Evolutionary conservation across 768 basidiomycete species (phyloP).

Genomic region (Mycena haematopus): DNA sequence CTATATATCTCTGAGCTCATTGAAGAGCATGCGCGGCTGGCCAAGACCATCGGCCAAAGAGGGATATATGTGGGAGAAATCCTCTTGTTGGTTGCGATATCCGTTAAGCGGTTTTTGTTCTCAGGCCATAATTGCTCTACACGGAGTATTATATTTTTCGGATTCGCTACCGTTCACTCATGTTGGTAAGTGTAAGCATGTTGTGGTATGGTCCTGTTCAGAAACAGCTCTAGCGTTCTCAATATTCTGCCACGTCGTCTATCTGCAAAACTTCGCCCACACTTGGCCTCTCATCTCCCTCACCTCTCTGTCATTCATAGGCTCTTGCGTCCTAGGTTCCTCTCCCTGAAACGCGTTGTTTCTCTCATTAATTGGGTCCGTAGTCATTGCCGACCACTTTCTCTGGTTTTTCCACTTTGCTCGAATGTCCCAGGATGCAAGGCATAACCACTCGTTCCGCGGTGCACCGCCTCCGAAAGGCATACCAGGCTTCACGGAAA

Average conservation of each 20-base stretch:
- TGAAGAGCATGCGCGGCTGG: conserved; percentile 86
- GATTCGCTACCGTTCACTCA: conserved; percentile 83
- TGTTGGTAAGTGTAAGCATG: conserved; percentile 30
- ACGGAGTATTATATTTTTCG: conserved; percentile 75
- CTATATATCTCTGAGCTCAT: conserved; percentile 81
- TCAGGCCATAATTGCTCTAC: conserved; percentile 81
- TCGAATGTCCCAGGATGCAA: conserved; percentile 65
- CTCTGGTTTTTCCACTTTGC: conserved; percentile 98
- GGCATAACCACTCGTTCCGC: conserved; percentile 58
- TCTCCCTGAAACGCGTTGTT: conserved; percentile 30
- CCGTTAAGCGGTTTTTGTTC: conserved; percentile 18
- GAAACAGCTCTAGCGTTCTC: conserved; percentile 44
- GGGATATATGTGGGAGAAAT: conserved; percentile 81
- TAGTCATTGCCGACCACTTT: conserved; percentile 92
- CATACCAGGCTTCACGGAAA: conserved; percentile 67
- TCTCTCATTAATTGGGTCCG: conserved; percentile 63
- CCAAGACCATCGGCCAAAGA: conserved; percentile 84
- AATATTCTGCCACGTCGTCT: conserved; percentile 82
- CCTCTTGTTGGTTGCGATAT: conserved; percentile 1
- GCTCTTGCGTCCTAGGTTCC: conserved; percentile 91
- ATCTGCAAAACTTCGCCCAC: conserved; percentile 89
- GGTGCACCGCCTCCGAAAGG: conserved; percentile 37
- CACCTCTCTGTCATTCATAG: conserved; percentile 81
- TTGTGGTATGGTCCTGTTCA: neutral
- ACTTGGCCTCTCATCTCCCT: conserved; percentile 95